Evolutionary conservation across 2,329 filamentous ascomycete genomes (phyloP).

Genomic region (Tolypocladium sp.): DNA sequence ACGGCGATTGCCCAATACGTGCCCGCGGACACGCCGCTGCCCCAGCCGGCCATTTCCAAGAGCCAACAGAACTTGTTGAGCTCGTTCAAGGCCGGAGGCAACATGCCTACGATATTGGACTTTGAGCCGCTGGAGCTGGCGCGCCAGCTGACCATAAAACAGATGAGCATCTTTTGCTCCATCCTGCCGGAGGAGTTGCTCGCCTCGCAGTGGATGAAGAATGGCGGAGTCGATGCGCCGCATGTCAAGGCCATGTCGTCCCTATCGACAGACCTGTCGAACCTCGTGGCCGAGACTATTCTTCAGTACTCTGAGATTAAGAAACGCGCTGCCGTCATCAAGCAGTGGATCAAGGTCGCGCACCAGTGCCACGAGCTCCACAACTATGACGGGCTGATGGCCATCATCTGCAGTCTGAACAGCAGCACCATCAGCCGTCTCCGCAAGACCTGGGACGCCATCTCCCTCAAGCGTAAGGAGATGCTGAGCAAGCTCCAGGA

Average conservation of each 20-base stretch:
- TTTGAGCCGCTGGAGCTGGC: slow-evolving; percentile 89
- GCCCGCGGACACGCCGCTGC: slow-evolving; percentile 62
- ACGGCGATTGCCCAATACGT: slow-evolving; percentile 64
- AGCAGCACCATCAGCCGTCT: slow-evolving; percentile 84
- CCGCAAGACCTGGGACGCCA: slow-evolving; percentile 82
- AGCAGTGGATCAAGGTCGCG: slow-evolving; percentile 97
- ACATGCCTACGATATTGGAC: slow-evolving; percentile 67
- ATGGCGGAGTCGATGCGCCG: slow-evolving; percentile 64
- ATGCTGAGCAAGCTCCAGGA: slow-evolving; percentile 69
- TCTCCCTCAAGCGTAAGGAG: slow-evolving; percentile 75
- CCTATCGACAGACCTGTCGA: slow-evolving; percentile 84
- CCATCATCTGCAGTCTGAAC: slow-evolving; percentile 89
- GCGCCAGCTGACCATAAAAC: slow-evolving; percentile 84
- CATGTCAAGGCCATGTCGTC: slow-evolving; percentile 94
- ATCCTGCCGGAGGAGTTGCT: slow-evolving; percentile 90
- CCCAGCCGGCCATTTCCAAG: slow-evolving; percentile 61
- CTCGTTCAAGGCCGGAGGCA: slow-evolving; percentile 65
- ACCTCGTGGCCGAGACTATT: slow-evolving; percentile 88
- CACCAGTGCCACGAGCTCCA: slow-evolving; percentile 78
- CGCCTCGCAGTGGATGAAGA: slow-evolving; percentile 90
- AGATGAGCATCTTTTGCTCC: slow-evolving; percentile 82
- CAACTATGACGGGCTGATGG: slow-evolving; percentile 96
- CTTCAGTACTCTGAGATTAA: slow-evolving; percentile 83
- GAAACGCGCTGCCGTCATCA: slow-evolving; percentile 82
- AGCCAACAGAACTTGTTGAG: slow-evolving; percentile 65